These are phyloP conservation scores for Fagus crenata DNA, from an alignment of 306 rosid genomes.

Conservation along the genomic window DNA sequence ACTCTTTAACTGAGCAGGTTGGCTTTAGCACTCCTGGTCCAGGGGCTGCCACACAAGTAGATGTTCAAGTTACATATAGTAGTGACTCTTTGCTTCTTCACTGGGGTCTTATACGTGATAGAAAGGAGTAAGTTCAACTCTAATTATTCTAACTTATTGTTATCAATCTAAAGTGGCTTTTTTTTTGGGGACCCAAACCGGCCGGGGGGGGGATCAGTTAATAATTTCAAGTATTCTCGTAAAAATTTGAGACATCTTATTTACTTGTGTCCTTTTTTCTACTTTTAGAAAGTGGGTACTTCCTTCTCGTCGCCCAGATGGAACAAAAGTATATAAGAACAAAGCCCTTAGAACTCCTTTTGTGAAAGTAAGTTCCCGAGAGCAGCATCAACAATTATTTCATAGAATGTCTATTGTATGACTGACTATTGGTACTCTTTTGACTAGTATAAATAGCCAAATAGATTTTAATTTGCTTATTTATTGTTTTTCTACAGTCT, in stretches of 20 bases:
- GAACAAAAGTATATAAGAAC: constrained; percentile 70
- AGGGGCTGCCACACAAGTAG: constrained; percentile 51
- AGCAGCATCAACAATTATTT: constrained; percentile 8
- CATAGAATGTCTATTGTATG: constrained; percentile 13
- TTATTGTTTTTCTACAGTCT: constrained; percentile 50
- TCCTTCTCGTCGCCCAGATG: constrained; percentile 80
- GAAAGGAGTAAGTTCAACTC: constrained; percentile 65
- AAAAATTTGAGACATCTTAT: background rate
- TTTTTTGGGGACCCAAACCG: no score
- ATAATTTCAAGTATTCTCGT: no score
- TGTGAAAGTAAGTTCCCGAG: constrained; percentile 58
- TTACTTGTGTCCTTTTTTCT: constrained; percentile 18
- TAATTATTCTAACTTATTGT: constrained; percentile 23
- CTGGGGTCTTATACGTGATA: constrained; percentile 77
- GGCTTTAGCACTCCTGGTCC: constrained; percentile 52
- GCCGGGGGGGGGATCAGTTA: no score
- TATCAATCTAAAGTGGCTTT: constrained; percentile 6
- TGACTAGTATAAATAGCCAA: constrained; percentile 19
- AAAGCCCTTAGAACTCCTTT: constrained; percentile 94
- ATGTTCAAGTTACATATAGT: constrained; percentile 55
- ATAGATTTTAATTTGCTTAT: constrained; percentile 21
- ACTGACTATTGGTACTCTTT: constrained; percentile 5
- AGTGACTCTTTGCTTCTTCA: constrained; percentile 78
- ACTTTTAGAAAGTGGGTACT: constrained; percentile 81
- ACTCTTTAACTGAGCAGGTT: constrained; percentile 57